Evolutionary conservation across 2,329 filamentous ascomycete genomes (phyloP).

Genomic region (Beauveria rudraprayagi): DNA sequence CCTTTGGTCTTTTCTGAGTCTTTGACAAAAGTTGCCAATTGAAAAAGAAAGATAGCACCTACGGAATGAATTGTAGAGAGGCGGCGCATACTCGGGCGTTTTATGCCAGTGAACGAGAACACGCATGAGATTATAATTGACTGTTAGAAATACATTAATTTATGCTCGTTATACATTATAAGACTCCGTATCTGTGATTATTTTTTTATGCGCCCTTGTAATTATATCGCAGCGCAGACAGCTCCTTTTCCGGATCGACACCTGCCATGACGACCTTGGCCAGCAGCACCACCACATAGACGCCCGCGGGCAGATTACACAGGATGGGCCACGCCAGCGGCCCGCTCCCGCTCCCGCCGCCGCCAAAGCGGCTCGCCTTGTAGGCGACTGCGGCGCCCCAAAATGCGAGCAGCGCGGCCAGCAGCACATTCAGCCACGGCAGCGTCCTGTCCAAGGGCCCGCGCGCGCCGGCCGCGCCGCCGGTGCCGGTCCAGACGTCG

Average conservation of each 20-base stretch:
- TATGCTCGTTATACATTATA: slow-evolving; percentile 7
- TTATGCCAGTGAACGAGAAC: slow-evolving; percentile 2
- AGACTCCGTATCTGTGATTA: neutral
- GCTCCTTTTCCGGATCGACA: slow-evolving; percentile 59
- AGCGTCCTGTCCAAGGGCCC: slow-evolving; percentile 50
- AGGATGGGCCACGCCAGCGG: slow-evolving; percentile 33
- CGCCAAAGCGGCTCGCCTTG: slow-evolving; percentile 15
- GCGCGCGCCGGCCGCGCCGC: slow-evolving; percentile 13
- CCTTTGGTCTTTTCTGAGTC: neutral
- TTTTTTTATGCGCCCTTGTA: slow-evolving; percentile 54
- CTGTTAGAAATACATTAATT: slow-evolving; percentile 1
- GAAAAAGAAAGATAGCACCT: neutral
- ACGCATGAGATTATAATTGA: slow-evolving; percentile 11
- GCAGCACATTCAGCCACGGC: slow-evolving; percentile 49
- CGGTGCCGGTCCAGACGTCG: slow-evolving; percentile 33
- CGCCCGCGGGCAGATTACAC: slow-evolving; percentile 44
- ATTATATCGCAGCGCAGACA: slow-evolving; percentile 54
- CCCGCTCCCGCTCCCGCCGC: slow-evolving; percentile 13
- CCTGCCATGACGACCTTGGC: slow-evolving; percentile 59
- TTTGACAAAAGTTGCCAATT: neutral
- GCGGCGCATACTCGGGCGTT: slow-evolving; percentile 2
- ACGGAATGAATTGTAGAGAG: slow-evolving; percentile 6
- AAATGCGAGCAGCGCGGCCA: slow-evolving; percentile 45
- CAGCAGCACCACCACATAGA: slow-evolving; percentile 53
- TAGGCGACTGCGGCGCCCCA: slow-evolving; percentile 32